These are phyloP conservation scores for Chlorophyllum brunneum DNA, from an alignment of 768 basidiomycete species.

Conservation along the genomic window DNA sequence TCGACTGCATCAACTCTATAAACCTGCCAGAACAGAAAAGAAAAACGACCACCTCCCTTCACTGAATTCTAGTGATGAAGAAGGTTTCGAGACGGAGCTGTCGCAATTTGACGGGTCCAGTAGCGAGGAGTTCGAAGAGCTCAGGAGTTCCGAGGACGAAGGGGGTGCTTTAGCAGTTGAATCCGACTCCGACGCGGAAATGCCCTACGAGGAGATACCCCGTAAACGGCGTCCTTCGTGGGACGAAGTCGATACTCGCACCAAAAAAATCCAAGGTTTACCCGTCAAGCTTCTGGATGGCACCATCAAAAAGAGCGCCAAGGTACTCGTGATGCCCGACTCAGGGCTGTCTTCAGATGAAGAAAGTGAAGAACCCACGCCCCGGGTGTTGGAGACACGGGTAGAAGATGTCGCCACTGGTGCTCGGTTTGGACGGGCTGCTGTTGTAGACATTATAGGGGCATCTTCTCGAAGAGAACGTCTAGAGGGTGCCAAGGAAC, in stretches of 20 bases:
- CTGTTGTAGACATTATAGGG: constrained; percentile 67
- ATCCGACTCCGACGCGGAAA: constrained; percentile 61
- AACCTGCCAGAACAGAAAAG: constrained; percentile 43
- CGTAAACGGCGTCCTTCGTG: constrained; percentile 46
- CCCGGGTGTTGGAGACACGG: constrained; percentile 19
- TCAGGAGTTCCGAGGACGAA: constrained; percentile 28
- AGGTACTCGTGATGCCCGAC: constrained; percentile 18
- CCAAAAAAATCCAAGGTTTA: constrained; percentile 46
- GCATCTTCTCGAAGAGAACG: constrained; percentile 62
- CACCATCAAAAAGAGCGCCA: constrained; percentile 55
- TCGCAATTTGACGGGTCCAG: constrained; percentile 40
- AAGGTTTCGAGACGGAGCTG: constrained; percentile 25
- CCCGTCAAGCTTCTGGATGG: constrained; percentile 89
- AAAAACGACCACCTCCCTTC: constrained; percentile 63
- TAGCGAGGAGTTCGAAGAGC: constrained; percentile 24
- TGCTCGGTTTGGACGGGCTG: constrained; percentile 82
- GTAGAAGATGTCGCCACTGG: constrained; percentile 79
- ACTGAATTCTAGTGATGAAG: constrained; percentile 60
- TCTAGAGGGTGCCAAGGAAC: constrained; percentile 83
- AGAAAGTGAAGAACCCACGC: constrained; percentile 26
- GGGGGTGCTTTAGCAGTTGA: constrained; percentile 30
- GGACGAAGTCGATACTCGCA: constrained; percentile 32
- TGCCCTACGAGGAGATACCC: constrained; percentile 67
- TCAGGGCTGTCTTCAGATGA: constrained; percentile 25
- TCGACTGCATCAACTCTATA: constrained; percentile 62